A percentile compares a stretch with the other conserved stretches of the same genome.
Conservation (phyloP, 1,284 basidiomycete species). For the Omphalotus olearius region DNA sequence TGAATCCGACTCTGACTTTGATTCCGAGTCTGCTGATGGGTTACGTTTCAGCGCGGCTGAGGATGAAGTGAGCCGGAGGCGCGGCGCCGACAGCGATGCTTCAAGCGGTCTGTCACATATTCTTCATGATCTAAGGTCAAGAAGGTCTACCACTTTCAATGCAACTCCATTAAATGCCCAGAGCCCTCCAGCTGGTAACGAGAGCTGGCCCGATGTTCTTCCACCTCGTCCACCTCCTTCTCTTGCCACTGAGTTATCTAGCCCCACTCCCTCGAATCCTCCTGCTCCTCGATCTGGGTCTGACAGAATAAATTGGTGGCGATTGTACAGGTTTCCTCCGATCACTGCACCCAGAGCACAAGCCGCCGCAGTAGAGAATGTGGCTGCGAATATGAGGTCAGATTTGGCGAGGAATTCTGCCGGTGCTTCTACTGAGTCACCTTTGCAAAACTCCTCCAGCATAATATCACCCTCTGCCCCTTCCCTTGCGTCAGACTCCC, state of each 20-base stretch:
- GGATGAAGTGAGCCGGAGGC: background rate
- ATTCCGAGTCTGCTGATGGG: slow-evolving; percentile 20
- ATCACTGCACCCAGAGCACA: slow-evolving; percentile 35
- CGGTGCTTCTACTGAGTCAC: background rate
- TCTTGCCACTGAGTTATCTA: slow-evolving; percentile 3
- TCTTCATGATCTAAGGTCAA: background rate
- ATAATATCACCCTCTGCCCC: background rate
- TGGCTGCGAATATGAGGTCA: slow-evolving; percentile 11
- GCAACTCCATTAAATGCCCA: background rate
- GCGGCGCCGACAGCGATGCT: too few relatives aligned
- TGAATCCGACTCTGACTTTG: slow-evolving; percentile 27
- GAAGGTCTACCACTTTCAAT: background rate
- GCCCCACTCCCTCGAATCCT: background rate
- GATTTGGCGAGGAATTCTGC: background rate
- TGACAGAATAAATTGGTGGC: slow-evolving; percentile 75
- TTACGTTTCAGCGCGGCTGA: slow-evolving; percentile 18
- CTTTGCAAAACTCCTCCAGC: background rate
- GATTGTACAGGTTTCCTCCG: slow-evolving; percentile 72
- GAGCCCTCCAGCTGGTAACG: background rate
- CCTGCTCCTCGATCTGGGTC: slow-evolving; percentile 16
- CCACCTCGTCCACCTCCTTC: background rate
- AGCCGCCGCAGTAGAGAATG: slow-evolving; percentile 12
- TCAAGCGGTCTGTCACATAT: too few relatives aligned
- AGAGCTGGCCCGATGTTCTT: background rate
- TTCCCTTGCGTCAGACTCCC: background rate